Base-by-base conservation (phyloP, 2,329 filamentous ascomycete species). In the Hypomyces rosellus region DNA sequence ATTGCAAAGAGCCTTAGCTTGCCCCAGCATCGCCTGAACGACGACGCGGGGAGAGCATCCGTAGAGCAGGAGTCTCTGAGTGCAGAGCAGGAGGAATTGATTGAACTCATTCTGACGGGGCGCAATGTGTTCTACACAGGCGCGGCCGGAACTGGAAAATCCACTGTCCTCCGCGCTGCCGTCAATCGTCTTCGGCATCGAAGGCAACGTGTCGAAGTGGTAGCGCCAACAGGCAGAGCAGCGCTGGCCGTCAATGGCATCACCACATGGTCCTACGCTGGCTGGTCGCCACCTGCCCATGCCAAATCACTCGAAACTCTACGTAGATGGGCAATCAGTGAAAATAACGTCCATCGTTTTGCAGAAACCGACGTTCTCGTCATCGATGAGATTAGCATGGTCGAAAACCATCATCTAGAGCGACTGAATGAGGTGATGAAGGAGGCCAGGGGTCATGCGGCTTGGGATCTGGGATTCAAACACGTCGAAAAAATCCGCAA, bases 351-450 rank as follows among this genome's bases (percentile, higher is more conserved):
- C 18, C 59, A 66, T 1, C 67, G 74, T 0, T 62, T 81, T 2
- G 57, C 16, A 0, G 33, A 61, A 0, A 80, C 75, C 0, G 69
- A 84, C 45, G 75, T 82, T 1, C 68, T 86, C 1, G 72, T 86
- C 20, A 79, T 86, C 14, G 82, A 86, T 56, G 83, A 86, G 62
- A 78, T 86, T 51, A 81, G 76, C 54, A 86, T 86, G 82, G 70
- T 85, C 0, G 78, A 82, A 45, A 79, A 75, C 74, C 51, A 57
- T 34, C 53, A 62, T 20, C 16, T 65, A 0, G 41, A 62, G 25
- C 60, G 56, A 15, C 56, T 63, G 12, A 59, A 61, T 9, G 5
- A 15, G 7, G 49, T 52, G 25, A 49, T 65, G 66, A 76, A 77
- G 52, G 53, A 46, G 1, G 39, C 50, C 1, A 43, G 39, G 2